Evolutionary conservation across 441 rosid genomes (phyloP), one percentile per base, ranked within the genome.

Genomic region (Kokia cookei): DNA sequence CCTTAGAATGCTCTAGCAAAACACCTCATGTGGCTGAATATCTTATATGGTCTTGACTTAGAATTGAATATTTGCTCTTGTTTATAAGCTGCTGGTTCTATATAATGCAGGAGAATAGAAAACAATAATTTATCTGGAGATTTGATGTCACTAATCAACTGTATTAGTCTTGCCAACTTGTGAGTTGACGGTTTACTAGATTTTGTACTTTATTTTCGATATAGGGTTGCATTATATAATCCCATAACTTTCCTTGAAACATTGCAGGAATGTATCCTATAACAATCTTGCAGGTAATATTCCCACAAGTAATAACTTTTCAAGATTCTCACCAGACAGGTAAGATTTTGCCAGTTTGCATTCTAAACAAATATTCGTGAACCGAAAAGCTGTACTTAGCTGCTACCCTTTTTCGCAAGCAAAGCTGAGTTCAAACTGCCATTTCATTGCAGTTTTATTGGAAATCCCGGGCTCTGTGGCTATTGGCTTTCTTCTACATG

Each of bases 391-490:
- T 35, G 19, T 12, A 37, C 22, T 37, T 37, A 22, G 22, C 55
- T 14, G 54, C 57, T 73, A 17, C 12, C 3, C 4, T 70, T 65
- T 60, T 27, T 53, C n/a, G 8, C 6, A 57, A 37, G 8, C 17
- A 19, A 2, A 57, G 77, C 53, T 74, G 55, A 65, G 2, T 45
- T n/a, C 47, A 50, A 65, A 51, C 61, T 17, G 50, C 37, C 24
- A 37, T 76, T 74, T 50, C 42, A 13, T 68, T 61, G 74, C 82
- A 95, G 98, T 82, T 95, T 89, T 75, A 75, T 88, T 75, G 99
- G 98, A 69, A 93, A 95, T 79, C 91, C 85, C 14, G 84, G 79
- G 69, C 95, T 93, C 54, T 95, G 98, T 48, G 97, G 97, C 73
- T 79, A 84, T 50, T 89, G 98, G 96, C 86, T 84, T 10, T 82